phyloP scores from a whole-genome alignment of 2,329 filamentous ascomycete genomes.

The Fusarium oxysporum region DNA sequence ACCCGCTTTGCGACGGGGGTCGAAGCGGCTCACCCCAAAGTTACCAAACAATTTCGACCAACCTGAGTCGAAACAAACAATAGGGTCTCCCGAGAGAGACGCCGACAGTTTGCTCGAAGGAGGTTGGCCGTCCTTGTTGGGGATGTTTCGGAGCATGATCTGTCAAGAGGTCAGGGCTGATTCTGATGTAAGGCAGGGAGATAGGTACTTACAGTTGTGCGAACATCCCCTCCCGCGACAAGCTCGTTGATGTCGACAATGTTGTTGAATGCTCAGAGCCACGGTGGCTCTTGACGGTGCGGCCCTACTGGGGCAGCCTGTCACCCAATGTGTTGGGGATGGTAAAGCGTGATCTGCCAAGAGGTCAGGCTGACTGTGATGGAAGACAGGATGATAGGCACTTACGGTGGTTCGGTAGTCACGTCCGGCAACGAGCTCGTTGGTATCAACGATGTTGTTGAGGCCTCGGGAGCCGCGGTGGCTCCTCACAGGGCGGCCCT shows the following conservation, averaged over 20 bases:
- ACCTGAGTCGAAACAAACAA: neutral
- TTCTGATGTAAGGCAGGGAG: neutral
- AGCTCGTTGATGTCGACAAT: neutral
- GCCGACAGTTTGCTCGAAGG: slow-evolving; percentile 85
- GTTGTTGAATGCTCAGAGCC: neutral
- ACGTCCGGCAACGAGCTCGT: slow-evolving; percentile 60
- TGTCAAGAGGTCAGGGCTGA: neutral
- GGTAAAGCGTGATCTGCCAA: slow-evolving; percentile 63
- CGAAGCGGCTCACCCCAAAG: neutral
- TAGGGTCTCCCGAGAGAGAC: slow-evolving; percentile 64
- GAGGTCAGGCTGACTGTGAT: neutral
- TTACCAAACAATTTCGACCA: neutral
- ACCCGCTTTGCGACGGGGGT: neutral
- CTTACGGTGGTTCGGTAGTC: slow-evolving; percentile 81
- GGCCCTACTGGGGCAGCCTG: neutral
- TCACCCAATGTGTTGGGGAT: neutral
- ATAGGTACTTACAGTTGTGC: slow-evolving; percentile 72
- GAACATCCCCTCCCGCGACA: slow-evolving; percentile 73
- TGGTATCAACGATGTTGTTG: too few relatives aligned
- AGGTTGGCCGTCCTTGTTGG: slow-evolving; percentile 84
- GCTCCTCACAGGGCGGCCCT: too few relatives aligned
- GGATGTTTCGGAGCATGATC: slow-evolving; percentile 89
- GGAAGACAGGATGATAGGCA: slow-evolving; percentile 11
- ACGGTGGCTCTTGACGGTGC: neutral
- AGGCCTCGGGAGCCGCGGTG: too few relatives aligned